Base-by-base conservation (phyloP, 441 rosid species). In the Populus hybrid region DNA sequence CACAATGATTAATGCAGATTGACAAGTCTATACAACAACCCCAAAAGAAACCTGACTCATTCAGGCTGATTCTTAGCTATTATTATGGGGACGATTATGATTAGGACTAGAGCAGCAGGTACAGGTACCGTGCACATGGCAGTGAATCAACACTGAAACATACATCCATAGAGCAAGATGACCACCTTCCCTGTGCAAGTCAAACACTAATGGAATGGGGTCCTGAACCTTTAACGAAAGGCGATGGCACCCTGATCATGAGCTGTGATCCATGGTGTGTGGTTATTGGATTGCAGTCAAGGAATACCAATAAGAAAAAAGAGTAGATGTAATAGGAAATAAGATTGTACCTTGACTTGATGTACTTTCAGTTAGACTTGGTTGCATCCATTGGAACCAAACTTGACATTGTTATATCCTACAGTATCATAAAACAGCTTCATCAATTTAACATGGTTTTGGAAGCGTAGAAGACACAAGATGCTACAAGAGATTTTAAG, bases 161-260 rank as follows among this genome's bases (percentile, higher is more conserved):
- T 14, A 4, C 18, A 42, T 42, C 18, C 54, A 42, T 42, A 12
- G 18, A 42, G 54, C 50, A 42, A 42, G 50, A 42, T 42, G 50
- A 42, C 69, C 6, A 5, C 63, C 76, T 40, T 4, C 10, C 38
- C 57, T 14, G 20, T 8, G 32, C 21, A 67, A 2, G 50, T 69
- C 74, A 77, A 42, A 67, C 59, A 70, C 82, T 82, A 80, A 76
- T 76, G n/a, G 73, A 79, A 34, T 63, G 63, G 64, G 10, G 67
- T 20, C 64, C 10, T 61, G 64, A 72, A 7, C 74, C 4, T 42
- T 3, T 77, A 10, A 23, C 64, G 80, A 82, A 82, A 73, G 82
- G 75, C 32, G 67, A 74, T 82, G 12, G 72, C 50, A 36, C 2
- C 36, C 28, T 34, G 36, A 34, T 7, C 61, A 10, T 67, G 6